These are phyloP conservation scores for Neofusicoccum cordaticola DNA, from an alignment of 2,329 filamentous ascomycete species.

Conservation along the genomic window DNA sequence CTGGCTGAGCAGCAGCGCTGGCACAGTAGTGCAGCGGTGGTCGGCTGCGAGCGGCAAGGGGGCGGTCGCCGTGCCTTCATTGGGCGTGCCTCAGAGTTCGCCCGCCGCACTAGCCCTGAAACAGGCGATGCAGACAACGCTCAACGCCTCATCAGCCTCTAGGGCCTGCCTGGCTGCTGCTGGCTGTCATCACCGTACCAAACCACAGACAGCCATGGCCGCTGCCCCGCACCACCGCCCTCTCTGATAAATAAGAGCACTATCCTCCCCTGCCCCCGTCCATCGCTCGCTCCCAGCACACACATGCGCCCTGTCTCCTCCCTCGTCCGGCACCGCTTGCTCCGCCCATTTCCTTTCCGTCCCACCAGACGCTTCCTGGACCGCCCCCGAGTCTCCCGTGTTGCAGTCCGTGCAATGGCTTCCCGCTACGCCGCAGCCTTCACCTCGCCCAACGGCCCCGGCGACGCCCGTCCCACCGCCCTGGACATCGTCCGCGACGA, in stretches of 20 bases:
- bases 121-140: background rate
- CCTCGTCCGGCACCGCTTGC: background rate
- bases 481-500: slow-evolving; percentile 42
- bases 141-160: background rate
- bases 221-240: background rate
- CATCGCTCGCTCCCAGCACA: background rate
- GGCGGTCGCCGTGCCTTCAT: too few relatives aligned
- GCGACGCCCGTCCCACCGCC: slow-evolving; percentile 43
- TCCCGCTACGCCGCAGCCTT: slow-evolving; percentile 22
- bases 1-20: too few relatives aligned
- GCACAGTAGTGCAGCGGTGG: too few relatives aligned
- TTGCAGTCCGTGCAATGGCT: slow-evolving; percentile 6
- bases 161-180: background rate
- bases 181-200: background rate
- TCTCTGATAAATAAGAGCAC: background rate
- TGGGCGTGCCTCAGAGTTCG: too few relatives aligned
- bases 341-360: background rate
- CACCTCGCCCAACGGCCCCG: slow-evolving; percentile 31
- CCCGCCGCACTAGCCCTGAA: background rate
- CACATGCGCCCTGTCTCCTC: background rate
- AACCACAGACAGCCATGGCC: background rate
- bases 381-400: too few relatives aligned
- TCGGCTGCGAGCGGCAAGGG: too few relatives aligned
- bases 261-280: background rate
- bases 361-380: background rate